Conservation (phyloP, 1,139 yeast species). For the Diutina sp. region DNA sequence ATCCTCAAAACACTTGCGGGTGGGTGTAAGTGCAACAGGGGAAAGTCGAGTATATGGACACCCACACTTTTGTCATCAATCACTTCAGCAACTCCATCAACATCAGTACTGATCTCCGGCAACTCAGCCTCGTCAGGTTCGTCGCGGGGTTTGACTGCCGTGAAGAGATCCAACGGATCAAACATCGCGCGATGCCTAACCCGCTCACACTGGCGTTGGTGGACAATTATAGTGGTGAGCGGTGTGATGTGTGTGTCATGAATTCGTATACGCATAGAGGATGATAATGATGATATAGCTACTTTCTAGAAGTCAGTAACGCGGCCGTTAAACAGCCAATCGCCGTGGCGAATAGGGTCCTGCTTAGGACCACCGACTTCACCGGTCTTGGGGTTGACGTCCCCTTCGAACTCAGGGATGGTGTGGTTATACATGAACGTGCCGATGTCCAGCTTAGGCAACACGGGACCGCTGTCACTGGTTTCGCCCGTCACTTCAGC, state of each 20-base stretch:
- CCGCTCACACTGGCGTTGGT: not conserved
- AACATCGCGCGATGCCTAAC: slow-evolving; percentile 9
- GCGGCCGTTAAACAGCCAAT: slow-evolving; percentile 91
- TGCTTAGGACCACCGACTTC: slow-evolving; percentile 98
- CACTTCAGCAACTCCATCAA: slow-evolving; percentile 3
- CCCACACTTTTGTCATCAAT: slow-evolving; percentile 15
- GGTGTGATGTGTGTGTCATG: not conserved
- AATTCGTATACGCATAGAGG: not conserved
- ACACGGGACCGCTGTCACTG: slow-evolving; percentile 13
- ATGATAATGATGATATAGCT: not conserved
- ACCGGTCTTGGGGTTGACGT: slow-evolving; percentile 84
- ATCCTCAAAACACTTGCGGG: slow-evolving; percentile 31
- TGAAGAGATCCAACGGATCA: slow-evolving; percentile 31
- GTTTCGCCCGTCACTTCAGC: slow-evolving; percentile 10
- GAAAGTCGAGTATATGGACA: slow-evolving; percentile 57
- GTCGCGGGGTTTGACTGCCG: slow-evolving; percentile 10
- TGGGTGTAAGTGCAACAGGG: slow-evolving; percentile 36
- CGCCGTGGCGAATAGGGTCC: slow-evolving; percentile 88
- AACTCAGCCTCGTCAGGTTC: not conserved
- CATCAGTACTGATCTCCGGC: not conserved
- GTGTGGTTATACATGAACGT: slow-evolving; percentile 65
- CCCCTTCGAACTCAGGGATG: slow-evolving; percentile 93
- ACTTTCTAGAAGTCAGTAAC: slow-evolving; percentile 69
- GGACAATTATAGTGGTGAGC: not conserved
- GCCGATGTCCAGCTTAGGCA: slow-evolving; percentile 43